Percentiles rank a stretch among this genome's conserved stretches.
Evolutionary conservation across 2,329 filamentous ascomycete genomes (phyloP).

Genomic region (Polytolypa hystricis): DNA sequence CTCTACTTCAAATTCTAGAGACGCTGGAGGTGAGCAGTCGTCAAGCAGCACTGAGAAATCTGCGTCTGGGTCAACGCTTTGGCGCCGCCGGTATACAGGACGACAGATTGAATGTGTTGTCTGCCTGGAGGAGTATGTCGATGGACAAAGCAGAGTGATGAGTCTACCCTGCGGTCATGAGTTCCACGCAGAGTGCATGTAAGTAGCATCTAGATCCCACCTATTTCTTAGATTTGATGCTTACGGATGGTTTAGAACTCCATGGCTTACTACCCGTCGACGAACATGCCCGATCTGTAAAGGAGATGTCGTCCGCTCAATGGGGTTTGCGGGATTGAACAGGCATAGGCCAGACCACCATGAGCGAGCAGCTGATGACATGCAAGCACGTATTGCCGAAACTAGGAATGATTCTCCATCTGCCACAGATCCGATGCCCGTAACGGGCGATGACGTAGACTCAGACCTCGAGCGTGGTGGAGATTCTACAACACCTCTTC

Average conservation of each 20-base stretch:
- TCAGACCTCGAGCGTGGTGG: slow-evolving; percentile 35
- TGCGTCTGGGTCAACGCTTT: slow-evolving; percentile 23
- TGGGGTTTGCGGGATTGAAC: slow-evolving; percentile 22
- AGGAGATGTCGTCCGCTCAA: slow-evolving; percentile 69
- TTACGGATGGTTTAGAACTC: slow-evolving; percentile 74
- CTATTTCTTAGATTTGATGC: too few species aligned
- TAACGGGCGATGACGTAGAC: slow-evolving; percentile 23
- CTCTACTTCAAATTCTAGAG: slow-evolving; percentile 13
- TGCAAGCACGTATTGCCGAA: slow-evolving; percentile 36
- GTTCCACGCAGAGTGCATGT: slow-evolving; percentile 98
- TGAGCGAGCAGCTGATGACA: slow-evolving; percentile 33
- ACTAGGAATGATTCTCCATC: slow-evolving; percentile 39
- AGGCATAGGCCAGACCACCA: slow-evolving; percentile 15
- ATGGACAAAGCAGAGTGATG: slow-evolving; percentile 92
- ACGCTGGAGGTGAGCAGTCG: slow-evolving; percentile 2
- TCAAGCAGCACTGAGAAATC: slow-evolving; percentile 35
- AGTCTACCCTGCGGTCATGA: slow-evolving; percentile 94
- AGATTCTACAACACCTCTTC: slow-evolving; percentile 22
- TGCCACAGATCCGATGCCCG: slow-evolving; percentile 38
- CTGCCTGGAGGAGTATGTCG: slow-evolving; percentile 90
- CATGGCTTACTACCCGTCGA: slow-evolving; percentile 88
- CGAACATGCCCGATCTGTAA: slow-evolving; percentile 99
- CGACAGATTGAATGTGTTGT: slow-evolving; percentile 83
- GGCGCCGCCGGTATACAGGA: slow-evolving; percentile 49
- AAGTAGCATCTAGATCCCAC: too few species aligned